These are phyloP conservation scores for Pseudozyma flocculosa DNA, from an alignment of 1,284 basidiomycete genomes.

Conservation along the genomic window DNA sequence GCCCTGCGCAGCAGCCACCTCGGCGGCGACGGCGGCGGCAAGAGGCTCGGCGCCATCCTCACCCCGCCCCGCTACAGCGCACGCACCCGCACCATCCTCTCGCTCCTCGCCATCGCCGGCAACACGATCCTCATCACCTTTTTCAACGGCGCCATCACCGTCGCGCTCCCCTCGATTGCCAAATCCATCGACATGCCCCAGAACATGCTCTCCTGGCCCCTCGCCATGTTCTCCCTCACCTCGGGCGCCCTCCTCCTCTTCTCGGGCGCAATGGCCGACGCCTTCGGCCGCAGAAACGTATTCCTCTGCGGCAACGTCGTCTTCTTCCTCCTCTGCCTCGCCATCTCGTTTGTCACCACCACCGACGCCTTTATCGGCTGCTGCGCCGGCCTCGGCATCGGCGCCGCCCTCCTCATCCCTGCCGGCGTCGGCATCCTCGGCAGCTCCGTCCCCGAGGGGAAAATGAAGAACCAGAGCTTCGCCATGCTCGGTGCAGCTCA, in stretches of 20 bases:
- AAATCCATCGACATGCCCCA: constrained; percentile 24
- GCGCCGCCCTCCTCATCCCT: constrained; percentile 29
- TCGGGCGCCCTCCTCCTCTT: constrained; percentile 65
- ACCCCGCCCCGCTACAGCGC: no score
- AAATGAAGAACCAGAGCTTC: constrained; percentile 52
- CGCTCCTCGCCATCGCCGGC: constrained; percentile 35
- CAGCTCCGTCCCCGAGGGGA: constrained; percentile 52
- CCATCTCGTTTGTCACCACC: constrained; percentile 50
- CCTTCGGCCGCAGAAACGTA: constrained; percentile 59
- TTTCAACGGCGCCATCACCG: constrained; percentile 61
- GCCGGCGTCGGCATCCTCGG: constrained; percentile 54
- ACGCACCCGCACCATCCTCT: constrained; percentile 16
- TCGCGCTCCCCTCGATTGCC: constrained; percentile 69
- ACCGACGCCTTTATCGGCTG: constrained; percentile 52
- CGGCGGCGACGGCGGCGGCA: no score
- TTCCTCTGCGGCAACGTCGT: constrained; percentile 61
- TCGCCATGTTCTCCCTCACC: constrained; percentile 64
- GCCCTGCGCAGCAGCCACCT: no score
- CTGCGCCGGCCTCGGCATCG: constrained; percentile 46
- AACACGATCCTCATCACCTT: constrained; percentile 55
- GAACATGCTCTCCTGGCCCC: constrained; percentile 67
- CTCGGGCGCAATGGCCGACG: constrained; percentile 60
- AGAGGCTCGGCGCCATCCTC: no score
- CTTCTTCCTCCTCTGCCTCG: constrained; percentile 52
- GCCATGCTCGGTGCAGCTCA: constrained; percentile 66